A percentile compares a stretch with the other conserved stretches of the same genome.
phyloP scores from a whole-genome alignment of 2,329 filamentous ascomycete genomes.

The Alternaria metachromatica region DNA sequence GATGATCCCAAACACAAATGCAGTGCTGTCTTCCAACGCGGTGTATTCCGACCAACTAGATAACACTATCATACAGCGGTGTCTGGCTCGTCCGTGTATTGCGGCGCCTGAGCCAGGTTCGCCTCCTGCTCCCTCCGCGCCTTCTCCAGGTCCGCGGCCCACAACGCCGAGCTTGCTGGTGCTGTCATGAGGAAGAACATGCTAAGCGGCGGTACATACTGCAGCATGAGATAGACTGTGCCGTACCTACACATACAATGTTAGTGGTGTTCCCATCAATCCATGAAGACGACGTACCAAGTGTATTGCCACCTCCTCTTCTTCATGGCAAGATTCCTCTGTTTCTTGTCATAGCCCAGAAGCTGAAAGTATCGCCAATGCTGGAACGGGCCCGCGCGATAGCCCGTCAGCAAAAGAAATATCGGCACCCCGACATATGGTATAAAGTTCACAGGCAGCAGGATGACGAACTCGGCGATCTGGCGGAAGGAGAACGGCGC shows the following conservation, averaged over 20 bases:
- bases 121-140: slow-evolving; percentile 35
- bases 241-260: slow-evolving; percentile 65
- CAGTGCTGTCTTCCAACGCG: neutral
- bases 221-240: slow-evolving; percentile 79
- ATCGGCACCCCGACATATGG: slow-evolving; percentile 82
- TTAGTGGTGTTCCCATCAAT: no score
- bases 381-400: slow-evolving; percentile 83
- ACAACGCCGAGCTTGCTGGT: slow-evolving; percentile 82
- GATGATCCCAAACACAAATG: slow-evolving; percentile 1
- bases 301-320: slow-evolving; percentile 80
- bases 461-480: slow-evolving; percentile 78
- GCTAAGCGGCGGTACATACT: slow-evolving; percentile 88
- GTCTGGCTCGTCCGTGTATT: slow-evolving; percentile 42
- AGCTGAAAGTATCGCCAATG: slow-evolving; percentile 92
- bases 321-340: slow-evolving; percentile 73
- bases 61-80: slow-evolving; percentile 21
- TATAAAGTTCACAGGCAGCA: slow-evolving; percentile 79
- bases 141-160: slow-evolving; percentile 78
- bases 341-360: slow-evolving; percentile 73
- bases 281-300: slow-evolving; percentile 62
- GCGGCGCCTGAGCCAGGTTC: slow-evolving; percentile 19
- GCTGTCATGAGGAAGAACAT: slow-evolving; percentile 94
- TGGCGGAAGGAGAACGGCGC: slow-evolving; percentile 91
- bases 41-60: neutral
- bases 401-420: slow-evolving; percentile 88